Conservation (phyloP, 1,139 yeast species). For the Nadsonia starkeyi-henricii region DNA sequence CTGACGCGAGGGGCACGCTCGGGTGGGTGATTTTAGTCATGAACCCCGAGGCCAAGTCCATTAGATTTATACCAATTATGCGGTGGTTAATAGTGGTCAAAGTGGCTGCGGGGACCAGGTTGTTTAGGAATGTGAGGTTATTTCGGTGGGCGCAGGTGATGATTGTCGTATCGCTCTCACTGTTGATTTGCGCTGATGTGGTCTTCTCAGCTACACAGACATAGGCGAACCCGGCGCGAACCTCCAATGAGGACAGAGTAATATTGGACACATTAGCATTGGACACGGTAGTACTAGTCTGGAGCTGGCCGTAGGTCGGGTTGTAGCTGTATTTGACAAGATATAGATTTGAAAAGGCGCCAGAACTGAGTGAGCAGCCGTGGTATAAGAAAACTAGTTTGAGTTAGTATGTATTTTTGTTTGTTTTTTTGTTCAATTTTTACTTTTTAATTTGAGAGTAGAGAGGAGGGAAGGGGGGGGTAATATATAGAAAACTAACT, state of each 20-base stretch:
- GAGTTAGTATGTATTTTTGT: too few species aligned
- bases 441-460: too few species aligned
- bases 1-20: conserved; percentile 35
- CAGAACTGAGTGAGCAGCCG: conserved; percentile 33
- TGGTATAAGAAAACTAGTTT: conserved; percentile 37
- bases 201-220: conserved; percentile 33
- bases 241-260: conserved; percentile 21
- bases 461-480: too few species aligned
- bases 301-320: conserved; percentile 27
- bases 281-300: conserved; percentile 22
- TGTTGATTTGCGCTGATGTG: too few species aligned
- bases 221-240: conserved; percentile 39
- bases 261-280: conserved; percentile 20
- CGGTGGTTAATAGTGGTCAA: too few species aligned
- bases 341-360: conserved; percentile 33
- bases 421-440: too few species aligned
- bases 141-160: conserved; percentile 26
- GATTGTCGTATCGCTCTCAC: conserved; percentile 13
- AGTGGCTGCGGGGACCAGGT: conserved; percentile 1
- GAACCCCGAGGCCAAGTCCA: conserved; percentile 31
- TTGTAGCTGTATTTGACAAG: conserved; percentile 36
- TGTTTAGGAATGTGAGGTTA: conserved; percentile 26
- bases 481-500: too few species aligned
- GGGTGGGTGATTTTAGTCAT: conserved; percentile 38
- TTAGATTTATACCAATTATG: not conserved